Evolutionary conservation across 441 rosid genomes (phyloP).

Genomic region (Brassica hybrid): DNA sequence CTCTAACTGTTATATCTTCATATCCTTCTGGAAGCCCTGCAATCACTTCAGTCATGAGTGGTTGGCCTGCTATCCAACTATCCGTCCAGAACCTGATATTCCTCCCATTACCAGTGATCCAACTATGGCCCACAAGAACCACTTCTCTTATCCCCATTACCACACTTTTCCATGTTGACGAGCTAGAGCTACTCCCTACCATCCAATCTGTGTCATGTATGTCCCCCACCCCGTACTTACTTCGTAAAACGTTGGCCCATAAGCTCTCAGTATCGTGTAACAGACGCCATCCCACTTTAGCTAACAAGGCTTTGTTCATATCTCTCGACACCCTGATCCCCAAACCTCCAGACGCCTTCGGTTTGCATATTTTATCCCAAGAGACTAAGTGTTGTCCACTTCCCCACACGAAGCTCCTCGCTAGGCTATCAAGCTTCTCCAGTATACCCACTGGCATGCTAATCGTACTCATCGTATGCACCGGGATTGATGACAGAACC

Average conservation of each 20-base stretch:
- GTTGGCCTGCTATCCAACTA: not conserved
- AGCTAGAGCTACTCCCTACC: not conserved
- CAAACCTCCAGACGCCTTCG: not conserved
- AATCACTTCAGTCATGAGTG: not conserved
- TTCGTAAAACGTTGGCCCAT: not conserved
- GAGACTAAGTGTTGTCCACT: not conserved
- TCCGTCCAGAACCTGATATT: not conserved
- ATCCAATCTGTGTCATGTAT: not conserved
- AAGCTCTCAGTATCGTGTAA: not conserved
- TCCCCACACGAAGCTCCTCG: not conserved
- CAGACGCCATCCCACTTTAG: not conserved
- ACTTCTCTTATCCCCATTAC: not conserved
- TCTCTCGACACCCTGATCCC: not conserved
- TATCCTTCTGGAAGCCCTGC: not conserved
- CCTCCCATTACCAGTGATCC: not conserved
- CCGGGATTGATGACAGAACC: not conserved
- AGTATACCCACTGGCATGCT: not conserved
- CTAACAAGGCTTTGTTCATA: not conserved
- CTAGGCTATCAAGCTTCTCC: not conserved
- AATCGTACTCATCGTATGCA: not conserved
- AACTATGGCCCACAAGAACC: not conserved
- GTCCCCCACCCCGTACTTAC: not conserved
- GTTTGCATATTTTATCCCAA: not conserved
- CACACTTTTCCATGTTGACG: not conserved
- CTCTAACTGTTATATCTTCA: not conserved